Percentiles rank a stretch among this genome's conserved stretches.
phyloP scores from a whole-genome alignment of 768 basidiomycete genomes.

The Pluteus cervinus region DNA sequence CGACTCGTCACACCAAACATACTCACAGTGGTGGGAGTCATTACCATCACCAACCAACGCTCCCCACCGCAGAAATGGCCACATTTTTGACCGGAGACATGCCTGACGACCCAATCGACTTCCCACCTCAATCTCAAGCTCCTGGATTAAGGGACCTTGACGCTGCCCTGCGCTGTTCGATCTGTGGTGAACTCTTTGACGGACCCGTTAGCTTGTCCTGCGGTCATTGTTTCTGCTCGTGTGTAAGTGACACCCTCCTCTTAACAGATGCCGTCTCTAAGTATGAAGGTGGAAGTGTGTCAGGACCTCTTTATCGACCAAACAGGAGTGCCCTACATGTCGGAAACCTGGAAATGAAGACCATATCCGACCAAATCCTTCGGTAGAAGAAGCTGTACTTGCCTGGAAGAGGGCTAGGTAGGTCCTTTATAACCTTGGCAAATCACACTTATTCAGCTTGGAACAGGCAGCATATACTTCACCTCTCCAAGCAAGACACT shows the following conservation, averaged over 20 bases:
- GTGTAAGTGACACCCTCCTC: constrained; percentile 34
- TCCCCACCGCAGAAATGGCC: no score
- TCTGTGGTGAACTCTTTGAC: constrained; percentile 69
- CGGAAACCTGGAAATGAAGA: constrained; percentile 52
- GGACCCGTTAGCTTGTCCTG: constrained; percentile 71
- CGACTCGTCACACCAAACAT: no score
- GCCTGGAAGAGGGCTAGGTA: constrained; percentile 73
- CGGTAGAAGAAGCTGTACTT: constrained; percentile 62
- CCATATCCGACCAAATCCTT: constrained; percentile 61
- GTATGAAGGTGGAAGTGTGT: constrained; percentile 71
- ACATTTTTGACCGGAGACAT: no score
- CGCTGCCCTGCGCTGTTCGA: constrained; percentile 60
- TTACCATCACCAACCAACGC: no score
- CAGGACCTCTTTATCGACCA: constrained; percentile 46
- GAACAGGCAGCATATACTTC: constrained; percentile 41
- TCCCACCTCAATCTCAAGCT: constrained; percentile 37
- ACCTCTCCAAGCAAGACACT: constrained; percentile 30
- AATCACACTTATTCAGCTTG: no score
- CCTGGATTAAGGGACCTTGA: constrained; percentile 62
- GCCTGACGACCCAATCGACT: constrained; percentile 79
- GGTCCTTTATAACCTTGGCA: constrained; percentile 10
- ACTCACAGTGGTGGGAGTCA: no score
- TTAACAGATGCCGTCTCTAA: no score
- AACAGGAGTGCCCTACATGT: constrained; percentile 72
- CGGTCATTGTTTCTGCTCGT: constrained; percentile 80